phyloP scores from a whole-genome alignment of 2,329 filamentous ascomycete species.

The Beauveria asiatica region DNA sequence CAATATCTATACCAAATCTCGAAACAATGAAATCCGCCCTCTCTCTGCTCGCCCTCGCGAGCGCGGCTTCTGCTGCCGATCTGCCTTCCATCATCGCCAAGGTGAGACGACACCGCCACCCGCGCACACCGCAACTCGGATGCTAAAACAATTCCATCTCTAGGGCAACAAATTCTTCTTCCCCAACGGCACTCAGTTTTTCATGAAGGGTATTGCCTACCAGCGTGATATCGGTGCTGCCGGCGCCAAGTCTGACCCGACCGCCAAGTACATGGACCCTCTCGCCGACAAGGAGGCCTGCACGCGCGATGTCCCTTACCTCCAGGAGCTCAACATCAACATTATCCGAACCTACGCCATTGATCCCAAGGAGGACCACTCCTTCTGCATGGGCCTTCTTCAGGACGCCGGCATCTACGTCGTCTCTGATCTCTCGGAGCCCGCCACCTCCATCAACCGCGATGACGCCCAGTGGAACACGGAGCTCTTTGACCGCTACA shows the following conservation, averaged over 20 bases:
- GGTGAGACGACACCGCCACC: slow-evolving; percentile 29
- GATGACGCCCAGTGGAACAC: slow-evolving; percentile 70
- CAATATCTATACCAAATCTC: slow-evolving; percentile 4
- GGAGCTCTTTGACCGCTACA: slow-evolving; percentile 72
- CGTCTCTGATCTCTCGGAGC: slow-evolving; percentile 81
- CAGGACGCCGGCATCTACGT: slow-evolving; percentile 88
- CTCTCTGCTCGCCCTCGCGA: slow-evolving; percentile 32
- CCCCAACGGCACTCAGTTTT: slow-evolving; percentile 60
- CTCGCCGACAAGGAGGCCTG: slow-evolving; percentile 64
- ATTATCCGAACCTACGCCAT: slow-evolving; percentile 92
- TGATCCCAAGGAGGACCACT: slow-evolving; percentile 70
- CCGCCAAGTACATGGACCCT: slow-evolving; percentile 65
- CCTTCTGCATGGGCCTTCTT: slow-evolving; percentile 75
- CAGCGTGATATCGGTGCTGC: slow-evolving; percentile 66
- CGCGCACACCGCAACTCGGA: background rate
- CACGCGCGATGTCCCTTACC: slow-evolving; percentile 75
- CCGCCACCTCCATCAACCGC: slow-evolving; percentile 76
- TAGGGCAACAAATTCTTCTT: slow-evolving; percentile 84
- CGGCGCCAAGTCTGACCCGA: slow-evolving; percentile 34
- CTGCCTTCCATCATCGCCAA: slow-evolving; percentile 60
- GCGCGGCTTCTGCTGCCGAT: slow-evolving; percentile 33
- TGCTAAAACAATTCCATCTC: slow-evolving; percentile 12
- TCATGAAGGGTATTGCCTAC: slow-evolving; percentile 90
- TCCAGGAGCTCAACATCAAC: slow-evolving; percentile 76
- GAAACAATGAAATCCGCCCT: slow-evolving; percentile 13